Base-by-base conservation (phyloP, 345 rosid species). In the Nasturtium officinale region DNA sequence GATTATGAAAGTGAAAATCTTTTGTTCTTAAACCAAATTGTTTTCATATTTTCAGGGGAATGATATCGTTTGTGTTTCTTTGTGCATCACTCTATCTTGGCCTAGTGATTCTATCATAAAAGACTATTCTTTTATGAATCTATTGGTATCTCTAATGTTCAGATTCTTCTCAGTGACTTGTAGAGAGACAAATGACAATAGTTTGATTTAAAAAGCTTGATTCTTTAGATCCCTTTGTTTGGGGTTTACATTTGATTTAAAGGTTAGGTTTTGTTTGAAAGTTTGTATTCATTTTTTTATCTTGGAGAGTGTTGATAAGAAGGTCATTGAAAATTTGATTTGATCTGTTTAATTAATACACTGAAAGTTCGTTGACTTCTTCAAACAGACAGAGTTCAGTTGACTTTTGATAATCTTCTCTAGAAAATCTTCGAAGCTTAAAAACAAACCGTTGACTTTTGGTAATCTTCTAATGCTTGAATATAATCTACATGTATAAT, bases 41-140 rank as follows among this genome's bases (percentile, higher is more conserved):
- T 72, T 28, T 72, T 75, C 77, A 79, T 83, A 17, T 46, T 50
- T 74, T 88, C 88, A 91, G 98, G 98, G 97, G 98, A 78, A 84
- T 91, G 89, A 89, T 94, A 81, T 94, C 97, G 46, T 87, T 94
- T 74, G 16, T 37, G 12, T 94, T 94, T 83, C 96, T 94, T 62
- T 67, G 83, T 37, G 89, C 80, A 70, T 79, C 97, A 11, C 74
- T 91, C 74, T 94, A 94, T 80, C 87, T 94, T 59, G 98, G 97
- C 20, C 89, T 91, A 51, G 95, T 94, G 72, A 85, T 94, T 84
- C 73, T 94, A 78, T 87, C 97, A 42, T 89, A 80, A 88, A 61
- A 33, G 9, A 57, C 50, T 68, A 11, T 5, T 38, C 21, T 57
- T 60, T 56, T 17, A 28, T 74, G 67, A 37, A 50, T 17, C 2